Evolutionary conservation across 176 grass and related monocot species (phyloP).

Genomic region (Saccharum spontaneum): DNA sequence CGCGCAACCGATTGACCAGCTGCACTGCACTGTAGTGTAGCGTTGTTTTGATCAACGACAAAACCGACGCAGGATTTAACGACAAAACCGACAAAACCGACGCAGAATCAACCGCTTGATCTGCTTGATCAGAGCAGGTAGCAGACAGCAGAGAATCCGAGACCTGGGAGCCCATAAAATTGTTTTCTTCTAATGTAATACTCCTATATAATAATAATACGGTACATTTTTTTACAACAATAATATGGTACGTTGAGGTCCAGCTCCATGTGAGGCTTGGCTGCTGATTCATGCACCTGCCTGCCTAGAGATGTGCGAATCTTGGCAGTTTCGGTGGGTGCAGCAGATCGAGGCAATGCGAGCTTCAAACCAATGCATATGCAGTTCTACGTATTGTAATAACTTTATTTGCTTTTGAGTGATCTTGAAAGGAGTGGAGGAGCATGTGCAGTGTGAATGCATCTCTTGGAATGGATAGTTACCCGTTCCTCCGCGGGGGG

Average conservation of each 20-base stretch:
- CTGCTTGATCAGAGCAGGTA: background rate
- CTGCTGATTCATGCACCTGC: slow-evolving; percentile 19
- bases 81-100: background rate
- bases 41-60: slow-evolving; percentile 13
- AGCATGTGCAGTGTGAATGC: background rate
- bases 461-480: background rate
- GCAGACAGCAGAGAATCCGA: slow-evolving; percentile 24
- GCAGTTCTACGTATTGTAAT: background rate
- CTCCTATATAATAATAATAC: too few species aligned
- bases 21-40: background rate
- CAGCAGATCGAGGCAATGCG: background rate
- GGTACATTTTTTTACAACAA: too few species aligned
- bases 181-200: background rate
- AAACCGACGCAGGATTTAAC: background rate
- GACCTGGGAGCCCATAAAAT: background rate
- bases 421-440: background rate
- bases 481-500: too few species aligned
- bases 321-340: background rate
- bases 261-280: background rate
- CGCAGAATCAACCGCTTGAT: too few species aligned
- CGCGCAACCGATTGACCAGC: background rate
- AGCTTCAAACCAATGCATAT: background rate
- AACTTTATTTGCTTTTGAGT: background rate
- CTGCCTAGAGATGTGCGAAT: slow-evolving; percentile 20
- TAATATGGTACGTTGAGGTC: background rate